phyloP scores from a whole-genome alignment of 768 basidiomycete species.

The Suillus variegatus region DNA sequence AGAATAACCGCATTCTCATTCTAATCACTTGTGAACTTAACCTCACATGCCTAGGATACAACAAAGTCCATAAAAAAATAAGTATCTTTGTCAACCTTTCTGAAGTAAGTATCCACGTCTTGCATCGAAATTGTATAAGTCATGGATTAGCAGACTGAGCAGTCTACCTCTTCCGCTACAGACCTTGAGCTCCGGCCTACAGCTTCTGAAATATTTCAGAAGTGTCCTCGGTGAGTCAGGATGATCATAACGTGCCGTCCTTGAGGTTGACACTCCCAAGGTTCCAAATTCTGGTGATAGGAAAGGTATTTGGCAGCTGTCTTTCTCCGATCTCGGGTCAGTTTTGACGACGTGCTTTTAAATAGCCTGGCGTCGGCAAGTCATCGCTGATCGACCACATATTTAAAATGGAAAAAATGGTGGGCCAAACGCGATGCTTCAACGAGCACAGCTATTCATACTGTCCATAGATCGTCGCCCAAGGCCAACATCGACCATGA shows the following conservation, averaged over 20 bases:
- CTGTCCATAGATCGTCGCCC: not conserved
- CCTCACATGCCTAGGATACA: not conserved
- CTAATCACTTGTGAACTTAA: not conserved
- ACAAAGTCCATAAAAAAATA: not conserved
- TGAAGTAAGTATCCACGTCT: not conserved
- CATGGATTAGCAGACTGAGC: not conserved
- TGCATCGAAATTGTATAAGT: not conserved
- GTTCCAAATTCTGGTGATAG: not conserved
- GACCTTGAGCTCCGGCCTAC: not conserved
- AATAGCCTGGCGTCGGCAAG: not conserved
- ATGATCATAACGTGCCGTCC: not conserved
- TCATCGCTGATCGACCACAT: not conserved
- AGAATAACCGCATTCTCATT: not conserved
- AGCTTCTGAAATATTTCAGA: not conserved
- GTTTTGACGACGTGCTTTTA: not conserved
- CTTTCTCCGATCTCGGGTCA: not conserved
- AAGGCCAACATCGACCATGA: constrained; percentile 13
- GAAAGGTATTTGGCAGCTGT: not conserved
- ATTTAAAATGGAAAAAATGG: not conserved
- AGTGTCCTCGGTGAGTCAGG: not conserved
- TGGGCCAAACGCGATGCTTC: not conserved
- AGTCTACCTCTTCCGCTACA: not conserved
- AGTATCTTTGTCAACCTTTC: not conserved
- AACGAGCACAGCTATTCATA: not conserved
- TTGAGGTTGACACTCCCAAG: not conserved